phyloP scores from a whole-genome alignment of 2,329 filamentous ascomycete species.

The Hawksworthiomyces lignivorus region DNA sequence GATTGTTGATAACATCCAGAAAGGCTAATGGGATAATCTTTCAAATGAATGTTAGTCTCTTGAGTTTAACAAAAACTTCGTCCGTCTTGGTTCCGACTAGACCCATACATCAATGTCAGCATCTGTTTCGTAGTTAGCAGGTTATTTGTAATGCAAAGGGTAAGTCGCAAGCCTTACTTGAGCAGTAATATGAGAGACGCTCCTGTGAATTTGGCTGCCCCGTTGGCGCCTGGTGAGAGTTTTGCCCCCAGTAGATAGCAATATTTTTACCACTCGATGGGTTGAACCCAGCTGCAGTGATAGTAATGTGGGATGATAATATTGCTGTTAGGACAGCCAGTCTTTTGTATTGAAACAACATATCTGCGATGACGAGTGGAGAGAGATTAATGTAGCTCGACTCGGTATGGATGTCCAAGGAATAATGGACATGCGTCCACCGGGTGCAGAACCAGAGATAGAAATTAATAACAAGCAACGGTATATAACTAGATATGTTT shows the following conservation, averaged over 20 bases:
- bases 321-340: slow-evolving; percentile 8
- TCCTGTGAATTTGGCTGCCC: slow-evolving; percentile 42
- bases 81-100: too few species aligned
- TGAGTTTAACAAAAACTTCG: slow-evolving; percentile 12
- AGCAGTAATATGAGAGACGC: slow-evolving; percentile 50
- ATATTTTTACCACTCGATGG: slow-evolving; percentile 43
- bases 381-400: too few species aligned
- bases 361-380: too few species aligned
- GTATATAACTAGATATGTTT: too few species aligned
- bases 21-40: slow-evolving; percentile 60
- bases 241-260: slow-evolving; percentile 65
- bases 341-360: background rate
- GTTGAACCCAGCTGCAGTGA: slow-evolving; percentile 34
- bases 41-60: background rate
- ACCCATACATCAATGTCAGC: slow-evolving; percentile 38
- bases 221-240: slow-evolving; percentile 44
- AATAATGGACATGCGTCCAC: too few species aligned
- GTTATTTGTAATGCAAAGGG: background rate
- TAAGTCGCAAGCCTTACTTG: slow-evolving; percentile 35
- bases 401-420: too few species aligned
- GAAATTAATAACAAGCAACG: too few species aligned
- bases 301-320: slow-evolving; percentile 8
- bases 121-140: slow-evolving; percentile 10
- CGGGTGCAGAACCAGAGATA: too few species aligned
- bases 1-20: slow-evolving; percentile 46